Conservation (phyloP, 441 rosid genomes). For the Eutrema salsugineum region DNA sequence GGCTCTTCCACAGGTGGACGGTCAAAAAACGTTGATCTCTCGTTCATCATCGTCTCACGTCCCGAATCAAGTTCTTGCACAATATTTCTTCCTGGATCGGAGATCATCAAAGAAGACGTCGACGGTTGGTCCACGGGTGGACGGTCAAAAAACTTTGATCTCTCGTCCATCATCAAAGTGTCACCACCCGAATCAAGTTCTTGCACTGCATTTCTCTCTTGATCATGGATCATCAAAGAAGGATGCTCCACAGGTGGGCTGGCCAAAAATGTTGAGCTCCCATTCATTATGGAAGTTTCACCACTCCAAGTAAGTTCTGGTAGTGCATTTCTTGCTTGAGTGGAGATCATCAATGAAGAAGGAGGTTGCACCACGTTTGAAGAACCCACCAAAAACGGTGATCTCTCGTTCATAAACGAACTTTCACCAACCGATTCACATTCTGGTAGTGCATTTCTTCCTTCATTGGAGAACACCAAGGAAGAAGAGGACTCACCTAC, state of each 20-base stretch:
- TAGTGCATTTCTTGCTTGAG: neutral
- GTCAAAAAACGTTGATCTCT: too few relatives aligned
- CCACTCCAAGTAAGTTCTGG: neutral
- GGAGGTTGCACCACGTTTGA: neutral
- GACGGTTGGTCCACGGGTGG: neutral
- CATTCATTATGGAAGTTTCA: too few relatives aligned
- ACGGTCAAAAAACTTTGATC: neutral
- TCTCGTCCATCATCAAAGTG: neutral
- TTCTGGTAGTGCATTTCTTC: neutral
- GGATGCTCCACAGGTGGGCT: neutral
- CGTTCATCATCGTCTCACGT: neutral
- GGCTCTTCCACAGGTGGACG: too few relatives aligned
- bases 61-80: conserved; percentile 15
- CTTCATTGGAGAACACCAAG: neutral
- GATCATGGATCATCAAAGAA: neutral
- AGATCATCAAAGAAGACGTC: neutral
- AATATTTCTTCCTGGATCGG: neutral
- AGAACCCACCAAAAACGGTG: neutral
- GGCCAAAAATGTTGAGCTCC: too few relatives aligned
- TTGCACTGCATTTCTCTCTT: neutral
- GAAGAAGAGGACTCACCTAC: neutral
- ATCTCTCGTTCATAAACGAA: neutral
- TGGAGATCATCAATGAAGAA: neutral
- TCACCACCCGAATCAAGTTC: too few relatives aligned
- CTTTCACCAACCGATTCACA: too few relatives aligned